Evolutionary conservation across 2,329 filamentous ascomycete species (phyloP).

Genomic region (Spiromastix sp.): DNA sequence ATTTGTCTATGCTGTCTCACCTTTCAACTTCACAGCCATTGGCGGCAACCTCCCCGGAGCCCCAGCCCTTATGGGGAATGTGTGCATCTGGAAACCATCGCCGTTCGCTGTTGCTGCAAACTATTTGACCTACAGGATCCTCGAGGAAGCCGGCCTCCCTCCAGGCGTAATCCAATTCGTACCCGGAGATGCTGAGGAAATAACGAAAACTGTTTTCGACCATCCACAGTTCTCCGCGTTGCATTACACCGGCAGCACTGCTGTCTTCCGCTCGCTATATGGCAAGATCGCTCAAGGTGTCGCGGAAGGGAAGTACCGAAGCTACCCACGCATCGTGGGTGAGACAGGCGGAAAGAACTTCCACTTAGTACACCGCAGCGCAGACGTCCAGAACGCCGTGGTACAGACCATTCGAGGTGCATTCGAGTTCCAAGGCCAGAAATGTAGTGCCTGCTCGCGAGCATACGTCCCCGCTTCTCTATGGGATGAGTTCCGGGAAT

Average conservation of each 20-base stretch:
- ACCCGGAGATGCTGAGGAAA: slow-evolving; percentile 73
- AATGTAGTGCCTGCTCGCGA: slow-evolving; percentile 77
- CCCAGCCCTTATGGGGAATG: slow-evolving; percentile 84
- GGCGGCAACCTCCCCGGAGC: slow-evolving; percentile 75
- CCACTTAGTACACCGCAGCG: slow-evolving; percentile 68
- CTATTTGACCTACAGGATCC: slow-evolving; percentile 81
- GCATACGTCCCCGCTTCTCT: slow-evolving; percentile 66
- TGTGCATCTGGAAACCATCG: slow-evolving; percentile 95
- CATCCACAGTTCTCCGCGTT: slow-evolving; percentile 80
- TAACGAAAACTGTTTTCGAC: slow-evolving; percentile 66
- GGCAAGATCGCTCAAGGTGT: slow-evolving; percentile 75
- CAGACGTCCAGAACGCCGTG: slow-evolving; percentile 68
- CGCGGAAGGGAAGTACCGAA: slow-evolving; percentile 68
- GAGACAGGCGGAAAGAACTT: slow-evolving; percentile 95
- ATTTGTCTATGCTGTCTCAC: slow-evolving; percentile 88
- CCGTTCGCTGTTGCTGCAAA: slow-evolving; percentile 81
- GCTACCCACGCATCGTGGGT: slow-evolving; percentile 81
- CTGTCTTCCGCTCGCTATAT: slow-evolving; percentile 81
- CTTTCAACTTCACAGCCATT: slow-evolving; percentile 97
- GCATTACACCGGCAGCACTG: slow-evolving; percentile 89
- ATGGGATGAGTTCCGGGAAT: slow-evolving; percentile 60
- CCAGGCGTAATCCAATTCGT: slow-evolving; percentile 88
- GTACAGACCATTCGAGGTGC: slow-evolving; percentile 76
- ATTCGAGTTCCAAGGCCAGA: slow-evolving; percentile 87
- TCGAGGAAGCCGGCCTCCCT: slow-evolving; percentile 83